Percentiles rank a stretch among this genome's conserved stretches.
Conservation (phyloP, 257 asterid genomes). For the Coffea eugenioides region DNA sequence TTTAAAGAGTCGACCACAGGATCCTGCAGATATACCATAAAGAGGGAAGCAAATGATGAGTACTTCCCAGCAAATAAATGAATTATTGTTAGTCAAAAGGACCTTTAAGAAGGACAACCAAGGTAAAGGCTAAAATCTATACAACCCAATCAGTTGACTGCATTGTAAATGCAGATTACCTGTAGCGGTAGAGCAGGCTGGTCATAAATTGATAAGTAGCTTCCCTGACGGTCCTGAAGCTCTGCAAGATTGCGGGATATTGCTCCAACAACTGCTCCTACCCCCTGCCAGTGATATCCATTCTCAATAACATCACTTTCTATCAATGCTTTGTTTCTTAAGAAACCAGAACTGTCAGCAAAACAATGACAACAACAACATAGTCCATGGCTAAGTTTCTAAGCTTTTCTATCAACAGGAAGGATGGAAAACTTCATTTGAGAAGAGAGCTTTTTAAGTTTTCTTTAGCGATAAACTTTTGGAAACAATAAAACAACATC, state of each 20-base stretch:
- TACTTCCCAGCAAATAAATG: conserved; percentile 10
- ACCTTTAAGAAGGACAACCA: background rate
- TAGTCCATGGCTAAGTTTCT: background rate
- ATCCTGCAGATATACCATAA: conserved; percentile 53
- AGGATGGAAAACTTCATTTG: background rate
- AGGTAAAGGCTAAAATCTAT: background rate
- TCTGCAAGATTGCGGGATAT: conserved; percentile 94
- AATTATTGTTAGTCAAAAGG: background rate
- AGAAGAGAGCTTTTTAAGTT: background rate
- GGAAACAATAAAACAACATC: background rate
- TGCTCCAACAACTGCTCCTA: conserved; percentile 99
- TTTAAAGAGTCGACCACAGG: conserved; percentile 77
- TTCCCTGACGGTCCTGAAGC: conserved; percentile 94
- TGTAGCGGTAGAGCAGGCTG: conserved; percentile 80
- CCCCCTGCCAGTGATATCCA: conserved; percentile 55
- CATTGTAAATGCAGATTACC: conserved; percentile 33
- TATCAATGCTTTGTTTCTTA: background rate
- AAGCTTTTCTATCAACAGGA: background rate
- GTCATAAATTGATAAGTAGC: conserved; percentile 95
- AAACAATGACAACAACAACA: background rate
- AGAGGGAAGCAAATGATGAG: conserved; percentile 20
- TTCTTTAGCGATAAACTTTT: background rate
- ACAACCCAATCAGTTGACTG: background rate
- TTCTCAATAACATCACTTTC: conserved; percentile 10
- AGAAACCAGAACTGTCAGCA: background rate